A percentile compares a stretch with the other conserved stretches of the same genome.
These are phyloP conservation scores for Syzygium aqueum DNA, from an alignment of 345 rosid genomes.

Conservation along the genomic window DNA sequence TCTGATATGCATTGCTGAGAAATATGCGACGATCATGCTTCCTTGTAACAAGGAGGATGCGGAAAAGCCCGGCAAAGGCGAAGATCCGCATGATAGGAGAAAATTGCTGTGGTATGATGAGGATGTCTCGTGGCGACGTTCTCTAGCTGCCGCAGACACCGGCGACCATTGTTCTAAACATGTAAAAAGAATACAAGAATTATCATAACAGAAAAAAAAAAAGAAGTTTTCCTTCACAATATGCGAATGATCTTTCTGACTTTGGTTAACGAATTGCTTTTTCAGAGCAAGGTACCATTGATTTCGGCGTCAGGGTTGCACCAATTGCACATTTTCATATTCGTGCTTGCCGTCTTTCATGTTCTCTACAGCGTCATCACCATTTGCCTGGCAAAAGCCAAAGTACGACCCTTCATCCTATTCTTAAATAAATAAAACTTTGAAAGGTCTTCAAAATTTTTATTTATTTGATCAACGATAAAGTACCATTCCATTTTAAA, in stretches of 20 bases:
- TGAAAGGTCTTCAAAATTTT: neutral
- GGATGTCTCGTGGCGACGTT: constrained; percentile 9
- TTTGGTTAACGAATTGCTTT: neutral
- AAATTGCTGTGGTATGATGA: constrained; percentile 11
- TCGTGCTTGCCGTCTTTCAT: constrained; percentile 33
- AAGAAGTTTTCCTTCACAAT: neutral
- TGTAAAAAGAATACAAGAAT: neutral
- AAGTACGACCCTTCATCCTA: constrained; percentile 6
- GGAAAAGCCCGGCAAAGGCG: neutral
- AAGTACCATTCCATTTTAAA: neutral
- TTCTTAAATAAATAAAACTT: neutral
- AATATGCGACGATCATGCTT: constrained; percentile 18
- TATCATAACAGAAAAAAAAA: too few species aligned
- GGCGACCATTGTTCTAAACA: constrained; percentile 16
- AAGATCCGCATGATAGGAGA: neutral
- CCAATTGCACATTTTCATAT: constrained; percentile 38
- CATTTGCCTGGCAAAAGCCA: constrained; percentile 27
- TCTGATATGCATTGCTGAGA: constrained; percentile 17
- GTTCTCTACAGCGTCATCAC: constrained; percentile 28
- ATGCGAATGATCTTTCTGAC: neutral
- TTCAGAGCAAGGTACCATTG: constrained; percentile 24
- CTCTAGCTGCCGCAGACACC: constrained; percentile 7
- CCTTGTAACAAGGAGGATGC: constrained; percentile 14
- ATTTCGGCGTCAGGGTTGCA: constrained; percentile 30
- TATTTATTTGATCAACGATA: neutral